Conservation (phyloP, 805 yeast species). For the Babjeviella inositovora region DNA sequence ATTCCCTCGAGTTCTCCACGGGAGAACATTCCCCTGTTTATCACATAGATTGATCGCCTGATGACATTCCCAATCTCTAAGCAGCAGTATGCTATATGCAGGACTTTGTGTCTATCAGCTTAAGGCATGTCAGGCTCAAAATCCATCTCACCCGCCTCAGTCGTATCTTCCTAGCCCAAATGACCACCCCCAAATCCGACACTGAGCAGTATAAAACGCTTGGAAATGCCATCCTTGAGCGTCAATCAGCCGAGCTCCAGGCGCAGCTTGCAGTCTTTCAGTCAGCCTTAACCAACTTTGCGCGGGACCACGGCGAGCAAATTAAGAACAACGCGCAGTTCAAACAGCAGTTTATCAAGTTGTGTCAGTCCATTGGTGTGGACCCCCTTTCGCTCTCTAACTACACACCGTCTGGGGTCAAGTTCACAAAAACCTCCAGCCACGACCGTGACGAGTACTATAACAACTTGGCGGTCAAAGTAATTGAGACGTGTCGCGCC, state of each 20-base stretch:
- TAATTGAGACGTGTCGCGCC: conserved; percentile 61
- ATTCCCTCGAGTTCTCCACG: no score
- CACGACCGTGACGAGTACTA: conserved; percentile 28
- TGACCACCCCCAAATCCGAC: no score
- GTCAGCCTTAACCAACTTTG: conserved; percentile 59
- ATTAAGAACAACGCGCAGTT: conserved; percentile 49
- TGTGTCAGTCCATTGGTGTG: conserved; percentile 70
- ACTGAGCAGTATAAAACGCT: conserved; percentile 25
- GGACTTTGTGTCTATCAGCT: no score
- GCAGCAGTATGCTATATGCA: no score
- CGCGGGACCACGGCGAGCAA: conserved; percentile 53
- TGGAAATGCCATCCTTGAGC: conserved; percentile 30
- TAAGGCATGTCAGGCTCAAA: no score
- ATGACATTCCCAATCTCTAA: no score
- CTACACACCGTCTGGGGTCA: conserved; percentile 8
- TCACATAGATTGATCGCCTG: no score
- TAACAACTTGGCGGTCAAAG: conserved; percentile 53
- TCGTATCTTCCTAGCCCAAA: no score
- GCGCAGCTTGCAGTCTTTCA: conserved; percentile 70
- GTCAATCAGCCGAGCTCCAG: conserved; percentile 43
- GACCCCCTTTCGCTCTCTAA: conserved; percentile 42
- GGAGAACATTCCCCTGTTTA: no score
- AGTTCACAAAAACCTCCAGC: conserved; percentile 10
- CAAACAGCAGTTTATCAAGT: conserved; percentile 54
- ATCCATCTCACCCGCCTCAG: no score